Evolutionary conservation across 139 green algal species (phyloP), one percentile per base, ranked within the genome.

Genomic region (Closterium sp.): DNA sequence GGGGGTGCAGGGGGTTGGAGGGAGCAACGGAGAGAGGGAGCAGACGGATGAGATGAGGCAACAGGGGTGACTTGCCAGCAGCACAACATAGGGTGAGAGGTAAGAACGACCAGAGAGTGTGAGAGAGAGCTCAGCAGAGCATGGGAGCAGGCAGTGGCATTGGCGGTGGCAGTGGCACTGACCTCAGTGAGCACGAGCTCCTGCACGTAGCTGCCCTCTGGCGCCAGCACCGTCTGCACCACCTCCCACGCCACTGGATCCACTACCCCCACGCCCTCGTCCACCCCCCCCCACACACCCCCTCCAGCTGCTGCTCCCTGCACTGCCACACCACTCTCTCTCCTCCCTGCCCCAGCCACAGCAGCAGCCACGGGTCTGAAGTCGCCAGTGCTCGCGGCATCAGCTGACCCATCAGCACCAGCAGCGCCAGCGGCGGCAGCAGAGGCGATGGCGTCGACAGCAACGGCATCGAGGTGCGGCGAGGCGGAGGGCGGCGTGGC

Each of bases 131-230:
- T n/a, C n/a, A n/a, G n/a, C n/a, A n/a, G n/a, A n/a, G n/a, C n/a
- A n/a, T n/a, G n/a, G n/a, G n/a, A n/a, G n/a, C n/a, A n/a, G n/a
- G n/a, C n/a, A n/a, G n/a, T n/a, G n/a, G n/a, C n/a, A n/a, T n/a
- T n/a, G n/a, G n/a, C 55, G 55, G 25, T 16, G 12, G 55, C 2
- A 12, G 12, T 19, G 16, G 6, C 19, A 7, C 36, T 28, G 28
- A 92, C 89, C 90, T 94, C 92, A 23, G 91, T 90, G n/a, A 94
- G 86, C 0, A 94, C 85, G 25, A 94, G 69, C 43, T 94, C 92
- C 85, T 94, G 92, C 66, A 94, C 34, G 33, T 92, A 94, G 35
- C 85, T 94, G 19, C 92, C 92, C 25, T 92, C 38, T 30, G 69
- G 69, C 23, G 92, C 33, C 16, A 94, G 93, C 38, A 94, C 33